Evolutionary conservation across 768 basidiomycete species (phyloP).

Genomic region (Russula emetica): DNA sequence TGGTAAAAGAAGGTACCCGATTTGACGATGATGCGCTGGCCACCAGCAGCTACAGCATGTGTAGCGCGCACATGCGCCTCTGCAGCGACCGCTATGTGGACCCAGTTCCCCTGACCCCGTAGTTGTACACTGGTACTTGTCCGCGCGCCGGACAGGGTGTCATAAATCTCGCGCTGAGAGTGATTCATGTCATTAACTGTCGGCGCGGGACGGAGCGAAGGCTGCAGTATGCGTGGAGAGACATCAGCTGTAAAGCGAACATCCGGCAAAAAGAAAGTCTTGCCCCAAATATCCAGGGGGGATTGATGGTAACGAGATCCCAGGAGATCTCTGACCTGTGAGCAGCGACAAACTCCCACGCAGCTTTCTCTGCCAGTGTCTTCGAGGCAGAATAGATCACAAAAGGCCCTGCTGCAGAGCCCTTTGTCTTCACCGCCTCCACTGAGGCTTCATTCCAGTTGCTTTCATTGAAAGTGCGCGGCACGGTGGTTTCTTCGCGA

Average conservation of each 20-base stretch:
- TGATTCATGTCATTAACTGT: slow-evolving; percentile 17
- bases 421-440: slow-evolving; percentile 46
- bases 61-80: slow-evolving; percentile 17
- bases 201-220: slow-evolving; percentile 30
- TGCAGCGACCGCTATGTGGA: slow-evolving; percentile 3
- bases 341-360: slow-evolving; percentile 47
- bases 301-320: slow-evolving; percentile 53
- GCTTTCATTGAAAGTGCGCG: slow-evolving; percentile 27
- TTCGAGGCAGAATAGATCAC: slow-evolving; percentile 57
- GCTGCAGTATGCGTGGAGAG: slow-evolving; percentile 21
- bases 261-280: neutral
- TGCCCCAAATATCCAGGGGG: slow-evolving; percentile 38
- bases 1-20: slow-evolving; percentile 15
- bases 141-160: slow-evolving; percentile 10
- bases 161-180: slow-evolving; percentile 16
- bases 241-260: neutral
- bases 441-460: slow-evolving; percentile 55
- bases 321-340: slow-evolving; percentile 43
- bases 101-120: slow-evolving; percentile 4
- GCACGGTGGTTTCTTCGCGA: slow-evolving; percentile 28
- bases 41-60: slow-evolving; percentile 5
- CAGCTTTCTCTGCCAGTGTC: slow-evolving; percentile 55
- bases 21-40: slow-evolving; percentile 16
- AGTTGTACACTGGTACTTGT: slow-evolving; percentile 6
- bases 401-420: slow-evolving; percentile 39